Conservation (phyloP, 306 rosid species). For the Corylus avellana region DNA sequence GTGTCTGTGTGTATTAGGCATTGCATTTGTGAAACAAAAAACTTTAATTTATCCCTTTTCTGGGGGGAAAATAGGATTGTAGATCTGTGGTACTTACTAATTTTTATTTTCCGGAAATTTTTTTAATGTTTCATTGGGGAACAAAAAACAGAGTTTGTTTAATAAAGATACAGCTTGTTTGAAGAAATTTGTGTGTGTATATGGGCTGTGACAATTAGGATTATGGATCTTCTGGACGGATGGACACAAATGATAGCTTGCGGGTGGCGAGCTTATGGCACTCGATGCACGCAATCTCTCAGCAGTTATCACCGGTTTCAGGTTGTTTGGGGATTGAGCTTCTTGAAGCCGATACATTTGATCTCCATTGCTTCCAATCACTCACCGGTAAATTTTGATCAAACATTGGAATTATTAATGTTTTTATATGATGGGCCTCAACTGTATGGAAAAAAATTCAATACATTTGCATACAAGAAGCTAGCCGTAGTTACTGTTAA, state of each 20-base stretch:
- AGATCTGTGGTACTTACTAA: background rate
- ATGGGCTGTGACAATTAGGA: constrained; percentile 42
- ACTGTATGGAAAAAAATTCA: background rate
- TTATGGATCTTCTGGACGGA: constrained; percentile 81
- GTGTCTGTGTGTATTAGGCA: background rate
- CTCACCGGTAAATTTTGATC: constrained; percentile 55
- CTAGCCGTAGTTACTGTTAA: background rate
- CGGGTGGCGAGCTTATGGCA: constrained; percentile 97
- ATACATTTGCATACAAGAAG: constrained; percentile 1
- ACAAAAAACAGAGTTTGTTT: background rate
- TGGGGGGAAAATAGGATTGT: background rate
- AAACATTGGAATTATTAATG: background rate
- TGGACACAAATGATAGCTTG: constrained; percentile 95
- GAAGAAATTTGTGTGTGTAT: background rate
- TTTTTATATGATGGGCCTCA: background rate
- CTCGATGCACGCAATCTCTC: constrained; percentile 97
- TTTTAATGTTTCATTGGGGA: background rate
- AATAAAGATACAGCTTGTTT: background rate
- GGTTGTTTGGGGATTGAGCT: constrained; percentile 88
- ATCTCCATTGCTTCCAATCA: constrained; percentile 93
- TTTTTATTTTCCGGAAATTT: no score
- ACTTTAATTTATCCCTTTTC: background rate
- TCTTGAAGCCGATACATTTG: constrained; percentile 90
- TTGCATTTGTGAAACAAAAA: background rate
- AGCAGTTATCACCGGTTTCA: constrained; percentile 73